Evolutionary conservation across 2,329 filamentous ascomycete species (phyloP).

Genomic region (Monosporascus sp.): DNA sequence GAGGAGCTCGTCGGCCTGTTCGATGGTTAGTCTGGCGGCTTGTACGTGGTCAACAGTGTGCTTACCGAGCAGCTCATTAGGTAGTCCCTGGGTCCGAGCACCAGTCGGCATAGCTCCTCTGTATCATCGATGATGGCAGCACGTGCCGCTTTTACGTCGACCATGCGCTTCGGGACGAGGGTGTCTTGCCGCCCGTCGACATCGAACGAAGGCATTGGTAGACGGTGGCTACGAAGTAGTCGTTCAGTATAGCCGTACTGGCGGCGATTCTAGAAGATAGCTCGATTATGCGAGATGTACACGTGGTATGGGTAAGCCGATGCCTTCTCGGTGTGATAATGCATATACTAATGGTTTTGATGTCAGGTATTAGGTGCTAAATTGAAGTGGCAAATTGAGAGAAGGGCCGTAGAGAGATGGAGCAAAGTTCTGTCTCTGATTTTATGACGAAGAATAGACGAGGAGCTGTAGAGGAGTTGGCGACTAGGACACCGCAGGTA

Average conservation of each 20-base stretch:
- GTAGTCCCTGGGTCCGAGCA: slow-evolving; percentile 17
- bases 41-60: neutral
- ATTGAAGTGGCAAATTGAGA: too few species aligned
- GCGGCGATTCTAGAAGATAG: slow-evolving; percentile 8
- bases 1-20: slow-evolving; percentile 16
- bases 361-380: too few species aligned
- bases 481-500: too few species aligned
- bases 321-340: too few species aligned
- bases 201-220: slow-evolving; percentile 14
- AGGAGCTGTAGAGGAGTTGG: too few species aligned
- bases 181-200: slow-evolving; percentile 9
- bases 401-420: too few species aligned
- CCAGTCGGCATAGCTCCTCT: slow-evolving; percentile 12
- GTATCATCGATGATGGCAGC: slow-evolving; percentile 17
- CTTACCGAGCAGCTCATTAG: slow-evolving; percentile 14
- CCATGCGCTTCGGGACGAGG: slow-evolving; percentile 8
- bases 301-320: neutral
- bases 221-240: slow-evolving; percentile 6
- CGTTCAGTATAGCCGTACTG: slow-evolving; percentile 5
- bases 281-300: slow-evolving; percentile 10
- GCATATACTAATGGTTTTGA: too few species aligned
- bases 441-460: too few species aligned
- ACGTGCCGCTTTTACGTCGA: slow-evolving; percentile 8
- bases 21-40: neutral
- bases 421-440: too few species aligned